Evolutionary conservation across 2,329 filamentous ascomycete genomes (phyloP).

Genomic region (Aspergillus oerlinghausenensis): DNA sequence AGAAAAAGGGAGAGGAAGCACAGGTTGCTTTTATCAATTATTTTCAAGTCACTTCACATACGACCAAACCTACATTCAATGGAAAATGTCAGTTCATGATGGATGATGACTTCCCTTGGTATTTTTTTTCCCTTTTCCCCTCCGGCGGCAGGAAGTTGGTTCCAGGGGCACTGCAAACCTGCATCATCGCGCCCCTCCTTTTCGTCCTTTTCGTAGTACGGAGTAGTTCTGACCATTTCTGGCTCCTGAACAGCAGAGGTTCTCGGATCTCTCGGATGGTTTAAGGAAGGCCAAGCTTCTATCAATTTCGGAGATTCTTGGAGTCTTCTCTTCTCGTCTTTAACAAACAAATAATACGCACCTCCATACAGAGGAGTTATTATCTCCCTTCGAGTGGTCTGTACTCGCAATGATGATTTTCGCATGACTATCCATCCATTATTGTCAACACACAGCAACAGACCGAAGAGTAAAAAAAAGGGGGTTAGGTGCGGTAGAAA

Average conservation of each 20-base stretch:
- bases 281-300: slow-evolving; percentile 6
- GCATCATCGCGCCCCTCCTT: background rate
- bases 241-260: too few species aligned
- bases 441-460: too few species aligned
- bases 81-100: background rate
- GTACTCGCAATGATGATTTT: too few species aligned
- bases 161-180: background rate
- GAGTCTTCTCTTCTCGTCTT: background rate
- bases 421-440: too few species aligned
- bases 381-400: too few species aligned
- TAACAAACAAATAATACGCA: too few species aligned
- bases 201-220: too few species aligned
- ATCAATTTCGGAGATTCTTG: background rate
- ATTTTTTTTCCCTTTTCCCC: background rate
- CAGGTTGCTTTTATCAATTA: background rate
- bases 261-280: slow-evolving; percentile 2
- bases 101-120: background rate
- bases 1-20: background rate
- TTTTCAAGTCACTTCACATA: background rate
- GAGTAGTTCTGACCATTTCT: too few species aligned
- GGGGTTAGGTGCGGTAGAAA: too few species aligned
- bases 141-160: background rate
- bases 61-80: background rate
- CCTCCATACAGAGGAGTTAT: too few species aligned
- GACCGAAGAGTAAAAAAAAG: too few species aligned